Base-by-base conservation (phyloP, 345 rosid genomes). In the Syzygium oleosum region DNA sequence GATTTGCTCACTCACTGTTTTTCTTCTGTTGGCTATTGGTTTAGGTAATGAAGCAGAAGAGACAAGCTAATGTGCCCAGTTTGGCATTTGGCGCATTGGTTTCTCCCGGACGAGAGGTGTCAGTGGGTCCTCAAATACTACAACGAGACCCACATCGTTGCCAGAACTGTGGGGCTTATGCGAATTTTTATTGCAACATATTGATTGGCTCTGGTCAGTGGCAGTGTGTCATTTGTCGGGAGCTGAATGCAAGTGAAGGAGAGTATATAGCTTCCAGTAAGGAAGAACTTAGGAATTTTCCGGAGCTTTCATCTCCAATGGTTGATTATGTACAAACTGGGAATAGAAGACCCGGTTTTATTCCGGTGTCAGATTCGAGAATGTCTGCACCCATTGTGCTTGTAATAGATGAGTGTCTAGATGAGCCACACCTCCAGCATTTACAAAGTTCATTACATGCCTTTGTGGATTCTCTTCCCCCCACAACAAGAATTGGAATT, bases 391-490 rank as follows among this genome's bases (percentile, higher is more conserved):
- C 98, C 15, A 91, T 94, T 58, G 91, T 95, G 52, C 99, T 98
- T 92, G 98, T 98, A 59, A 95, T 98, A 63, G 99, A 98, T 87
- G 99, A 96, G 89, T 97, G 98, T 92, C 92, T 98, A 88, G 99
- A 98, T 91, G 99, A 98, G 93, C 94, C 95, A 7, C 98, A 98
- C 91, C 93, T 98, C 90, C 98, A 94, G 92, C 98, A 98, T 89
- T 91, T 98, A 86, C 99, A 98, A 88, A 95, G 99, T 90, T 98
- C 99, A 58, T 92, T 98, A 92, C 99, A 98, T 88, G 99, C 99
- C 34, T 97, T 98, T 90, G 93, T 93, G 2, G 99, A 98, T 92
- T 95, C 97, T 49, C 93, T 97, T 88, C 94, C 97, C 58, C 94
- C 95, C 65, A 92, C 93, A 25, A 93, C 98, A 25, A 97, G 97